Evolutionary conservation across 202 grass and related monocot species (phyloP).

Genomic region (Schoenoplectus triqueter): DNA sequence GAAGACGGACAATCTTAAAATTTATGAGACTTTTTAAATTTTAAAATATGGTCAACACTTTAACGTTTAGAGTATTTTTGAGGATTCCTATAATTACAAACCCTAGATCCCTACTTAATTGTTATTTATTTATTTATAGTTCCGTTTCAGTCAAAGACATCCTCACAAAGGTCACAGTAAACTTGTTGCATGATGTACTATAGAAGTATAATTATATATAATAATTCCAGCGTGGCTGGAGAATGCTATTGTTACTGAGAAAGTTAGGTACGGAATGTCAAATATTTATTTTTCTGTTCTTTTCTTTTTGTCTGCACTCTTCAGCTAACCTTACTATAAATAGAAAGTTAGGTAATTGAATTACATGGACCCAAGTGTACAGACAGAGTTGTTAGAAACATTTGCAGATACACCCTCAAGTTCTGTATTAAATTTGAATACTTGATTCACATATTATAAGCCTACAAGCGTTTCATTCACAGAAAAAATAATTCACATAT

Average conservation of each 20-base stretch:
- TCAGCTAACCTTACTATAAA: not conserved
- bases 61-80: too few relatives aligned
- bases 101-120: too few relatives aligned
- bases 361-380: not conserved
- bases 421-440: not conserved
- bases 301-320: not conserved
- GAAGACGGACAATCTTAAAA: too few relatives aligned
- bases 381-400: not conserved
- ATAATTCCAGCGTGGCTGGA: not conserved
- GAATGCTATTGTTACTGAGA: not conserved
- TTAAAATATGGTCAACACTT: too few relatives aligned
- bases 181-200: not conserved
- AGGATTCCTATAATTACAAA: too few relatives aligned
- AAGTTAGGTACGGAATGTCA: not conserved
- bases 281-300: not conserved
- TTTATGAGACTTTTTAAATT: too few relatives aligned
- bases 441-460: not conserved
- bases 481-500: too few relatives aligned
- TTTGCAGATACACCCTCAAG: not conserved
- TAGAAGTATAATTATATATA: not conserved
- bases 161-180: not conserved
- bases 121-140: too few relatives aligned
- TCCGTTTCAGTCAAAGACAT: too few relatives aligned
- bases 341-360: not conserved
- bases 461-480: too few relatives aligned